A percentile compares a stretch with the other conserved stretches of the same genome.
These are phyloP conservation scores for Mucor saturninus DNA, from an alignment of 371 early-diverging fungal species.

Conservation along the genomic window DNA sequence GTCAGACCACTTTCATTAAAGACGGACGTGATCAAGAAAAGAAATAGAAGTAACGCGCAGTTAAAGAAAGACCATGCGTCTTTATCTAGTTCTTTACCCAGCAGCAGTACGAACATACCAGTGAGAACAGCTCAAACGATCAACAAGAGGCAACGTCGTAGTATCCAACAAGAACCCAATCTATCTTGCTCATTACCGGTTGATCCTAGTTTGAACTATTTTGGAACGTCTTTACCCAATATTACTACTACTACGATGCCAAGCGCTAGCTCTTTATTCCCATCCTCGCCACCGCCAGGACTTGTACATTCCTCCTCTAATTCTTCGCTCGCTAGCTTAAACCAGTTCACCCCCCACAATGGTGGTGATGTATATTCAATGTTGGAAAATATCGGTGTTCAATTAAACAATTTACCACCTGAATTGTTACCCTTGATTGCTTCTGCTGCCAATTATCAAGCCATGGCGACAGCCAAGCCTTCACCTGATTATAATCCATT, in stretches of 20 bases:
- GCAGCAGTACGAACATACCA: slow-evolving; percentile 1
- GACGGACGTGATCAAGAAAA: slow-evolving; percentile 39
- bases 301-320: slow-evolving; percentile 24
- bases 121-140: slow-evolving; percentile 14
- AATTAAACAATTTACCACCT: slow-evolving; percentile 26
- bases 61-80: neutral
- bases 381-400: slow-evolving; percentile 29
- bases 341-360: slow-evolving; percentile 5
- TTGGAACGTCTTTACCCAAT: slow-evolving; percentile 4
- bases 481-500: neutral
- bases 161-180: neutral
- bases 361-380: slow-evolving; percentile 24
- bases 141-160: slow-evolving; percentile 20
- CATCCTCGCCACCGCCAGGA: slow-evolving; percentile 11
- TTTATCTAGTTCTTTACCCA: slow-evolving; percentile 15
- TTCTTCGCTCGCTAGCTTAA: slow-evolving; percentile 20
- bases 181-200: slow-evolving; percentile 2
- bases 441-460: slow-evolving; percentile 31
- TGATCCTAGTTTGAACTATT: neutral
- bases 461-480: slow-evolving; percentile 1
- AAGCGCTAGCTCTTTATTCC: neutral
- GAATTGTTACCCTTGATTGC: slow-evolving; percentile 31
- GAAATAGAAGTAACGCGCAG: slow-evolving; percentile 28
- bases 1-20: slow-evolving; percentile 38
- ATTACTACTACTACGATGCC: slow-evolving; percentile 5